phyloP scores from a whole-genome alignment of 148 eudicot genomes.

The Bassia scoparia region DNA sequence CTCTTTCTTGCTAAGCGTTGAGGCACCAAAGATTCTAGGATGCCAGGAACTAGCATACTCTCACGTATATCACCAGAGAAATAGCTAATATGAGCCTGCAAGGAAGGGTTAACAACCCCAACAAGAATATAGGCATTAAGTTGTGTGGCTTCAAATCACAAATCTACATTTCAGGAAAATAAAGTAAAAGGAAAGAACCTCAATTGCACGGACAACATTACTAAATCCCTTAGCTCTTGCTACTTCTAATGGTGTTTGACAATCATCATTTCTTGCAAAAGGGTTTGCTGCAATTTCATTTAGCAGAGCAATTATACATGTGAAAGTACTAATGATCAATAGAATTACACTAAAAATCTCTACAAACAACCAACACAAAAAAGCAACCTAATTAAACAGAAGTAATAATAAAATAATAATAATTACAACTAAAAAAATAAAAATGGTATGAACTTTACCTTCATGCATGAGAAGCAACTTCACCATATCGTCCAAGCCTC shows the following conservation, averaged over 20 bases:
- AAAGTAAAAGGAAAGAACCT: conserved; percentile 31
- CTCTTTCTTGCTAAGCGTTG: conserved; percentile 49
- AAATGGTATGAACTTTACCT: conserved; percentile 29
- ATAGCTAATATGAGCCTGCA: conserved; percentile 44
- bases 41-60: conserved; percentile 39
- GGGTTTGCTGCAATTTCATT: conserved; percentile 44
- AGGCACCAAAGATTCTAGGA: conserved; percentile 45
- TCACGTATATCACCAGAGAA: conserved; percentile 52
- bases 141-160: background rate
- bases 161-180: background rate
- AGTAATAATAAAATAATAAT: no score
- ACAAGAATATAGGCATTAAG: background rate
- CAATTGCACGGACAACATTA: conserved; percentile 54
- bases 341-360: background rate
- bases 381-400: background rate
- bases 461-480: conserved; percentile 50
- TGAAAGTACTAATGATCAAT: background rate
- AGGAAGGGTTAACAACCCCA: background rate
- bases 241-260: conserved; percentile 54
- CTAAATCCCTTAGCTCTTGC: conserved; percentile 47
- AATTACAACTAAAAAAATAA: no score
- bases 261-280: conserved; percentile 49
- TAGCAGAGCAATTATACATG: conserved; percentile 6
- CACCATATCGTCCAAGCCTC: conserved; percentile 46
- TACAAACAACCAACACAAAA: background rate